A percentile compares a stretch with the other conserved stretches of the same genome.
Evolutionary conservation across 306 rosid genomes (phyloP).

Genomic region (Malus sylvestris): DNA sequence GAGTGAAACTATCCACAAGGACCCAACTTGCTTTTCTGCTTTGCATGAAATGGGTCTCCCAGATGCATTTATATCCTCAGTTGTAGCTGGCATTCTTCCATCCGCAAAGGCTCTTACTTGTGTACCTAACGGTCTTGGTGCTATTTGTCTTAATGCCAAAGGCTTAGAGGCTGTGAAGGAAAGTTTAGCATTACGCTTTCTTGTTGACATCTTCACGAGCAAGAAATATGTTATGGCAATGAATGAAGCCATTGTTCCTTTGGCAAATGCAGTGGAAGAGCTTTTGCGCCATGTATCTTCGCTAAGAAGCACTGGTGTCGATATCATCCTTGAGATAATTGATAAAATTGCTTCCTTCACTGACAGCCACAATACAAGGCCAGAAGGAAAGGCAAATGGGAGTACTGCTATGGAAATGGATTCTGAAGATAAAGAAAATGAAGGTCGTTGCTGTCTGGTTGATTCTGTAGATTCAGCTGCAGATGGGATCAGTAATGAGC

Average conservation of each 20-base stretch:
- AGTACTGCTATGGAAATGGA: constrained; percentile 82
- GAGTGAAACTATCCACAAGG: constrained; percentile 98
- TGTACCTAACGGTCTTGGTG: constrained; percentile 92
- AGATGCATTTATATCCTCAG: constrained; percentile 79
- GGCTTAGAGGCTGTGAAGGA: constrained; percentile 87
- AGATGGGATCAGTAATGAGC: constrained; percentile 65
- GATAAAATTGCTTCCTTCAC: constrained; percentile 64
- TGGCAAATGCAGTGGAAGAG: constrained; percentile 94
- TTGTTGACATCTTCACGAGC: constrained; percentile 77
- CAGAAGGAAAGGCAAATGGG: constrained; percentile 55
- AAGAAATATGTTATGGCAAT: constrained; percentile 70
- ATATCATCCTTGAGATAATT: constrained; percentile 72
- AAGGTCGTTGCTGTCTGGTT: constrained; percentile 40
- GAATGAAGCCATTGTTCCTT: constrained; percentile 92
- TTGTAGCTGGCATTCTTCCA: constrained; percentile 74
- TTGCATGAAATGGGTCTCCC: constrained; percentile 95
- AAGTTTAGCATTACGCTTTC: constrained; percentile 60
- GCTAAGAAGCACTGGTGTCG: constrained; percentile 81
- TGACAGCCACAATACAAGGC: constrained; percentile 33
- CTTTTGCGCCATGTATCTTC: constrained; percentile 89
- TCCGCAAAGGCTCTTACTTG: constrained; percentile 88
- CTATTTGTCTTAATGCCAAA: constrained; percentile 86
- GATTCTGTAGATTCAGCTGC: constrained; percentile 43
- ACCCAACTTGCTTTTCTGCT: constrained; percentile 76
- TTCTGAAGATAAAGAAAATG: constrained; percentile 58